Evolutionary conservation across 495 filamentous ascomycete genomes (phyloP).

Genomic region (Cetradonia linearis): DNA sequence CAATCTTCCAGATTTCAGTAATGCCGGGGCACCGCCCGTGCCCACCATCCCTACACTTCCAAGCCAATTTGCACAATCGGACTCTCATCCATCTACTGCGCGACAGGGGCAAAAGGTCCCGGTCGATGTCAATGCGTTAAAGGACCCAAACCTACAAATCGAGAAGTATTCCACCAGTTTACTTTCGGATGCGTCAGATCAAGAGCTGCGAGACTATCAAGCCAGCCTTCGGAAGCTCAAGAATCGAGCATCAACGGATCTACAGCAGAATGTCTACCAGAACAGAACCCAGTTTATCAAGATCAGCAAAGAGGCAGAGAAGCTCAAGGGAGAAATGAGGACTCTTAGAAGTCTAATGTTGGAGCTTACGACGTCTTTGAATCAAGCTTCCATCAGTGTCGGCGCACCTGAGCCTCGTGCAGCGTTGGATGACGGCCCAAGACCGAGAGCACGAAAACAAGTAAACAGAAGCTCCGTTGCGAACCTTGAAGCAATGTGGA

Average conservation of each 20-base stretch:
- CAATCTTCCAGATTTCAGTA: slow-evolving; percentile 59
- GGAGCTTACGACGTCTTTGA: slow-evolving; percentile 71
- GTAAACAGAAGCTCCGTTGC: slow-evolving; percentile 57
- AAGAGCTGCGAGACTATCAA: slow-evolving; percentile 82
- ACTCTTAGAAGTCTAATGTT: slow-evolving; percentile 78
- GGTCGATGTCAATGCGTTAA: slow-evolving; percentile 61
- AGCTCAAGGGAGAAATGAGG: slow-evolving; percentile 92
- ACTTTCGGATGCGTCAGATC: slow-evolving; percentile 84
- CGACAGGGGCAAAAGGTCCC: slow-evolving; percentile 36
- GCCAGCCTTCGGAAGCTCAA: slow-evolving; percentile 64
- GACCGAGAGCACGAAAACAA: slow-evolving; percentile 36
- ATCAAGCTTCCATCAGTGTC: slow-evolving; percentile 50
- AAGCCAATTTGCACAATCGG: slow-evolving; percentile 37
- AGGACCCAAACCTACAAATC: slow-evolving; percentile 68
- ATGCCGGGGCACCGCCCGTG: slow-evolving; percentile 53
- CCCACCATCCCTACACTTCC: slow-evolving; percentile 47
- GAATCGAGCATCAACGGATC: slow-evolving; percentile 70
- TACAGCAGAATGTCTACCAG: slow-evolving; percentile 95
- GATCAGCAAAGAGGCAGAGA: slow-evolving; percentile 97
- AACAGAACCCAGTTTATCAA: slow-evolving; percentile 98
- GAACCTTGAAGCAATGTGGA: slow-evolving; percentile 94
- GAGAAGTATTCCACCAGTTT: slow-evolving; percentile 38
- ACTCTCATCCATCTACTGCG: slow-evolving; percentile 38
- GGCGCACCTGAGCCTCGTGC: slow-evolving; percentile 25
- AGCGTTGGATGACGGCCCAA: slow-evolving; percentile 32